phyloP scores from a whole-genome alignment of 2,329 filamentous ascomycete species.

The Amauroascus verrucosus region DNA sequence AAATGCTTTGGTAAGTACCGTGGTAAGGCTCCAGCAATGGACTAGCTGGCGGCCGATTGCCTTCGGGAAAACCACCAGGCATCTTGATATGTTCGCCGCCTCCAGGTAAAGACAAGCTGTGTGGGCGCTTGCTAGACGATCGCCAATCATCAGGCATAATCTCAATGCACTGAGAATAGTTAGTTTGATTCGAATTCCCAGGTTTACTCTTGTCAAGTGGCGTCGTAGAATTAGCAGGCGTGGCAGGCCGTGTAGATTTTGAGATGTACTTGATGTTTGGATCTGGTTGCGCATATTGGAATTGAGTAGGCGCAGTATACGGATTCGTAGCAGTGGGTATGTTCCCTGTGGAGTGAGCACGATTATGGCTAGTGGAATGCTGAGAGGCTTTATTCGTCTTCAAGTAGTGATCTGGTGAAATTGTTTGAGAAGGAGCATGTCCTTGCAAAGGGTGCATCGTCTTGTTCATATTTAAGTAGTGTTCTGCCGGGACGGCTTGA shows the following conservation, averaged over 20 bases:
- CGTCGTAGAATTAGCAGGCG: neutral
- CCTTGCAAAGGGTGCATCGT: neutral
- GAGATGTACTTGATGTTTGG: slow-evolving; percentile 32
- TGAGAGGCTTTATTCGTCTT: slow-evolving; percentile 3
- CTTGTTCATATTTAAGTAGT: slow-evolving; percentile 6
- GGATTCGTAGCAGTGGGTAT: slow-evolving; percentile 14
- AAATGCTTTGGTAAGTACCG: slow-evolving; percentile 88
- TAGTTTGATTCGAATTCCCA: neutral
- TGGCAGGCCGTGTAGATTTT: slow-evolving; percentile 16
- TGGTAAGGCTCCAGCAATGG: slow-evolving; percentile 86
- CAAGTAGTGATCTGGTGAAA: slow-evolving; percentile 17
- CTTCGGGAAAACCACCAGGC: slow-evolving; percentile 23
- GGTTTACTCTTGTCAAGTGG: neutral
- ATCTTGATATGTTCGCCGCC: slow-evolving; percentile 29
- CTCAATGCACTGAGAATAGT: slow-evolving; percentile 21
- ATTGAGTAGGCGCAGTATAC: slow-evolving; percentile 28
- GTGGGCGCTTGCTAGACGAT: slow-evolving; percentile 19
- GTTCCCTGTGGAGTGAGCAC: slow-evolving; percentile 24
- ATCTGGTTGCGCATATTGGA: slow-evolving; percentile 34
- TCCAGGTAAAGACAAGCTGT: slow-evolving; percentile 31
- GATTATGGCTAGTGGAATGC: slow-evolving; percentile 23
- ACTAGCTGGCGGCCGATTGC: slow-evolving; percentile 56
- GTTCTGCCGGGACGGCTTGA: neutral
- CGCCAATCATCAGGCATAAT: slow-evolving; percentile 15
- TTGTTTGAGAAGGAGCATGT: slow-evolving; percentile 24